Conservation (phyloP, 169 alveolate genomes). For the Eimeria brunetti region DNA sequence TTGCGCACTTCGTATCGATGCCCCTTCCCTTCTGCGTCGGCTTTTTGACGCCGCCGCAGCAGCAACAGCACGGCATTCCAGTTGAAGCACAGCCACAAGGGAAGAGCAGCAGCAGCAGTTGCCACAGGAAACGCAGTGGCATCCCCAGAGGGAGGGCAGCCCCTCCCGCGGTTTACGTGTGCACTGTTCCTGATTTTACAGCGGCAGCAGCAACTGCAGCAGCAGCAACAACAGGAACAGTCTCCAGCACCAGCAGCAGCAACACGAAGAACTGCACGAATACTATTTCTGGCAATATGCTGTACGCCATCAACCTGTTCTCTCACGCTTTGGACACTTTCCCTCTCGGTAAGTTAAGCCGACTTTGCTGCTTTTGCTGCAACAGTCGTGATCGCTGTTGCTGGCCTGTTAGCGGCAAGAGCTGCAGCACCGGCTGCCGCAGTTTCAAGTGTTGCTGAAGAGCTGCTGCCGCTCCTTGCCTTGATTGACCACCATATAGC, state of each 20-base stretch:
- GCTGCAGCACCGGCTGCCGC: background rate
- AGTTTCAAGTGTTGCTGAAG: background rate
- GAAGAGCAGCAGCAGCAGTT: constrained; percentile 22
- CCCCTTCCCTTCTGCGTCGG: constrained; percentile 72
- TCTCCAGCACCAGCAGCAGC: constrained; percentile 14
- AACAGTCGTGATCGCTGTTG: background rate
- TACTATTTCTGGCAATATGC: constrained; percentile 42
- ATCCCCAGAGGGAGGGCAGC: constrained; percentile 63
- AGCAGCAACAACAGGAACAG: background rate
- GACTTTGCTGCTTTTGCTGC: background rate
- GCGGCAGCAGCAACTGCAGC: constrained; percentile 53
- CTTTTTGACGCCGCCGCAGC: constrained; percentile 47
- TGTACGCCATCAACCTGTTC: constrained; percentile 57
- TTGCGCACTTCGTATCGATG: constrained; percentile 43
- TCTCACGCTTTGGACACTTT: constrained; percentile 43
- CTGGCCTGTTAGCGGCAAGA: background rate
- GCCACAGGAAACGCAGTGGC: constrained; percentile 35
- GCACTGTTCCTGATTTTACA: constrained; percentile 41
- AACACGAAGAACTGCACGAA: constrained; percentile 45
- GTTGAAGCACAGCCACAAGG: constrained; percentile 24
- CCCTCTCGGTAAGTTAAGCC: constrained; percentile 20
- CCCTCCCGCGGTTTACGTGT: constrained; percentile 49
- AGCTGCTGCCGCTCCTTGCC: background rate
- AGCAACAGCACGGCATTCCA: background rate
- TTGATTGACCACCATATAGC: background rate